These are phyloP conservation scores for Solanum virginianum DNA, from an alignment of 257 asterid genomes.

Conservation along the genomic window DNA sequence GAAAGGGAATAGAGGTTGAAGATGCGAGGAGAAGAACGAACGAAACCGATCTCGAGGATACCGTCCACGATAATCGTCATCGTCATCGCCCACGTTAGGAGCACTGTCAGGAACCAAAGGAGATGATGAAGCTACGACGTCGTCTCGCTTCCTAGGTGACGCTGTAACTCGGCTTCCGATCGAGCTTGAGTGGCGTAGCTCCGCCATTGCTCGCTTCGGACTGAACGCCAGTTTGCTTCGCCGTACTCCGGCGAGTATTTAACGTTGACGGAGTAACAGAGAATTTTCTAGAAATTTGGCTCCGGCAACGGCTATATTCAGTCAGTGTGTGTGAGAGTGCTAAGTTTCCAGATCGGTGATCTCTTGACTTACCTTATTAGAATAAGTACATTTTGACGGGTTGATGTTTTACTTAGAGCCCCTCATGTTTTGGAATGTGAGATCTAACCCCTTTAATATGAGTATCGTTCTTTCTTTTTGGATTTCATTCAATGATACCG, in stretches of 20 bases:
- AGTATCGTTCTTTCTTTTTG: neutral
- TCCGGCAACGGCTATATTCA: neutral
- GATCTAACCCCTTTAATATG: neutral
- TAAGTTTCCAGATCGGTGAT: neutral
- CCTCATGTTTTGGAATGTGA: neutral
- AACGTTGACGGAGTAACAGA: neutral
- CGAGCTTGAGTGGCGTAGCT: conserved; percentile 98
- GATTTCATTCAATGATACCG: neutral
- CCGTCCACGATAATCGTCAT: conserved; percentile 60
- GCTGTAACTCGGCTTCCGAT: conserved; percentile 53
- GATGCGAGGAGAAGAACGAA: conserved; percentile 13
- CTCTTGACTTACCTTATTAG: neutral
- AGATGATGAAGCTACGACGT: conserved; percentile 11
- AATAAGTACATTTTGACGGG: neutral
- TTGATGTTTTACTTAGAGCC: neutral
- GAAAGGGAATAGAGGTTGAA: conserved; percentile 35
- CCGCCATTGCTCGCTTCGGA: conserved; percentile 97
- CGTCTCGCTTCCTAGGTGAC: conserved; percentile 50
- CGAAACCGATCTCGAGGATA: conserved; percentile 68
- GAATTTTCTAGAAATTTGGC: neutral
- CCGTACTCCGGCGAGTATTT: neutral
- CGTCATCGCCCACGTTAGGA: conserved; percentile 26
- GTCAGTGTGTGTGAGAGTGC: neutral
- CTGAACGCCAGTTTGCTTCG: conserved; percentile 79
- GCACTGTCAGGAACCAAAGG: conserved; percentile 12